A percentile compares a stretch with the other conserved stretches of the same genome.
Conservation (phyloP, 2,329 filamentous ascomycete genomes). For the Parascedosporium putredinis region DNA sequence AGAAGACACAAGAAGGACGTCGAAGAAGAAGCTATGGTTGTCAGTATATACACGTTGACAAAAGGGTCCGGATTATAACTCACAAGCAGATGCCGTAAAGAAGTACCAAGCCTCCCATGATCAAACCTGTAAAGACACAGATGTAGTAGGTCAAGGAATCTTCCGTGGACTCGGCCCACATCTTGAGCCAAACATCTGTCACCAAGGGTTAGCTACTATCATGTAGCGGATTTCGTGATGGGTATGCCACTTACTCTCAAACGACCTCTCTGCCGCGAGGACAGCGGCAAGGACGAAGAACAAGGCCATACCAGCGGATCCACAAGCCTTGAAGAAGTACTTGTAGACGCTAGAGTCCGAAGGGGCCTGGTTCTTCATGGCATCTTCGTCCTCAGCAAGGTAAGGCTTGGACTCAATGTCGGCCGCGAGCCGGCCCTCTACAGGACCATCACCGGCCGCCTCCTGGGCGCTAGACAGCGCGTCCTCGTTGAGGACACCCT, state of each 20-base stretch:
- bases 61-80: too few relatives aligned
- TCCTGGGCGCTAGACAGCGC: neutral
- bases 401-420: neutral
- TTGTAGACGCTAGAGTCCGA: neutral
- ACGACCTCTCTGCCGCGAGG: neutral
- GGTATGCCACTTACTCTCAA: constrained; percentile 1
- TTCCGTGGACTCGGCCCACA: constrained; percentile 1
- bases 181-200: constrained; percentile 20
- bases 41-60: neutral
- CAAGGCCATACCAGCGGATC: neutral
- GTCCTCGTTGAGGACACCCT: neutral
- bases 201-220: neutral
- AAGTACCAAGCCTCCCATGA: neutral
- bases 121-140: neutral
- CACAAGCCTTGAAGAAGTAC: neutral
- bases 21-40: neutral
- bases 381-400: neutral
- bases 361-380: neutral
- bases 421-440: neutral
- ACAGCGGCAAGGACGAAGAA: neutral
- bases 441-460: neutral
- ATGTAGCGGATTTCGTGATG: too few relatives aligned
- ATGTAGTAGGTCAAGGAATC: neutral
- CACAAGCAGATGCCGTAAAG: neutral
- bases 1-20: neutral